Evolutionary conservation across 1,139 yeast species (phyloP), one percentile per base, ranked within the genome.

Genomic region (Geotrichum bryndzae): DNA sequence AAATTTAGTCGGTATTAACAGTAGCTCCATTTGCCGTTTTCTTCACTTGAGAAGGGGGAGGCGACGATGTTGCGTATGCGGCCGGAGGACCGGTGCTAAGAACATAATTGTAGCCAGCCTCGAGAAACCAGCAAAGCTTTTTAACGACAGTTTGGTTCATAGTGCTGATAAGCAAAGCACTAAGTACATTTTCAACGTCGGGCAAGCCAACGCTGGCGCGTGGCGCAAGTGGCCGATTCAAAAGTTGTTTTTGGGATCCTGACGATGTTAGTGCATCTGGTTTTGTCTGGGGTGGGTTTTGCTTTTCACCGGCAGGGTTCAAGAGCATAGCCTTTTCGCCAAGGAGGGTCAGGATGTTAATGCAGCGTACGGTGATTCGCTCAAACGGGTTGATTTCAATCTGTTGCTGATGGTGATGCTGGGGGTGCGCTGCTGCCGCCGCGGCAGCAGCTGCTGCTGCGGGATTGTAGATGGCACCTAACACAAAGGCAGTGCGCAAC

Each of bases 401-500:
- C 5, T 15, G 48, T 3, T 41, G 48, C 1, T 41, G 48, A 6
- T 41, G 48, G 10, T n/a, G 18, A 4, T 41, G 18, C 7, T 41
- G 46, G n/a, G 46, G 46, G 18, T 41, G 46, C 2, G 46, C 46
- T 15, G 46, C 71, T 74, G 23, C 59, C 3, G 46, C 54, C 23
- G 45, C 60, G 46, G 33, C 71, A 74, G 23, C 59, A 1, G 48
- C 54, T 22, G 45, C 60, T 51, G 33, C 62, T 38, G 64, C 55
- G 8, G 64, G 60, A 10, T 65, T 66, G 27, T 66, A 65, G 52
- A 71, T 65, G 1, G 73, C 70, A 0, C 78, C 78, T 61, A 76
- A 66, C 3, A 75, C 74, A 64, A 75, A 73, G 31, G 77, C 71
- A 13, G 76, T 75, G 33, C 85, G 80, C 18, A 83, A 74, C 53